Percentiles rank a stretch among this genome's conserved stretches.
Evolutionary conservation across 1,284 basidiomycete genomes (phyloP).

Genomic region (Agaricales sp.): DNA sequence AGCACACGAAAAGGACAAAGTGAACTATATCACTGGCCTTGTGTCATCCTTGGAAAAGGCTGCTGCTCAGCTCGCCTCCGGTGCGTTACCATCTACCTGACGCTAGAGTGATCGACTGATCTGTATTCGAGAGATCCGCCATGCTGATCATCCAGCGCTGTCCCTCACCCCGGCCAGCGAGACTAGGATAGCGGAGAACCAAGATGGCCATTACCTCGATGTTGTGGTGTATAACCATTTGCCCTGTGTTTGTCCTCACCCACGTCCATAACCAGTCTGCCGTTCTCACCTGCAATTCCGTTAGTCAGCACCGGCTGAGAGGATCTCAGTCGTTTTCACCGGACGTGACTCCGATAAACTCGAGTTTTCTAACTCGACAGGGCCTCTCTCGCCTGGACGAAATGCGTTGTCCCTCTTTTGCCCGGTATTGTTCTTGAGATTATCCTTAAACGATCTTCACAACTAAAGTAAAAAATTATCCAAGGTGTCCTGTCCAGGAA

Average conservation of each 20-base stretch:
- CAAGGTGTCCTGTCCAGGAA: slow-evolving; percentile 57
- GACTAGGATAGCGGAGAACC: slow-evolving; percentile 38
- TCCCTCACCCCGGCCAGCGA: slow-evolving; percentile 34
- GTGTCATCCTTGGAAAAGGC: slow-evolving; percentile 39
- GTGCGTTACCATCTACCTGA: slow-evolving; percentile 23
- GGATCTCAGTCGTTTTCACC: slow-evolving; percentile 37
- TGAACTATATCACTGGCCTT: slow-evolving; percentile 42
- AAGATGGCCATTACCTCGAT: slow-evolving; percentile 57
- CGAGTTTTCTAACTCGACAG: slow-evolving; percentile 29
- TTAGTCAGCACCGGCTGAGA: slow-evolving; percentile 39
- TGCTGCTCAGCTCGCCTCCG: slow-evolving; percentile 42
- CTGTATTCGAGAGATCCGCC: slow-evolving; percentile 39
- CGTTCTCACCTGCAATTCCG: slow-evolving; percentile 9
- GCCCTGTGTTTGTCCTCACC: slow-evolving; percentile 51
- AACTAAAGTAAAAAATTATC: slow-evolving; percentile 7
- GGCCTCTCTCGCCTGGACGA: slow-evolving; percentile 39
- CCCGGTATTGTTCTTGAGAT: no score
- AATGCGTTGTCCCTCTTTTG: slow-evolving; percentile 52
- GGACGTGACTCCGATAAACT: slow-evolving; percentile 51
- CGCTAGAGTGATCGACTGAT: background rate
- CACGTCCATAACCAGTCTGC: background rate
- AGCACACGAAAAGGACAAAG: slow-evolving; percentile 37
- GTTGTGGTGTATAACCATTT: slow-evolving; percentile 51
- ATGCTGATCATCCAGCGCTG: slow-evolving; percentile 58
- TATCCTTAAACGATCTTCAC: no score